phyloP scores from a whole-genome alignment of 106 monocot genomes.

The Dendrobium huoshanense region DNA sequence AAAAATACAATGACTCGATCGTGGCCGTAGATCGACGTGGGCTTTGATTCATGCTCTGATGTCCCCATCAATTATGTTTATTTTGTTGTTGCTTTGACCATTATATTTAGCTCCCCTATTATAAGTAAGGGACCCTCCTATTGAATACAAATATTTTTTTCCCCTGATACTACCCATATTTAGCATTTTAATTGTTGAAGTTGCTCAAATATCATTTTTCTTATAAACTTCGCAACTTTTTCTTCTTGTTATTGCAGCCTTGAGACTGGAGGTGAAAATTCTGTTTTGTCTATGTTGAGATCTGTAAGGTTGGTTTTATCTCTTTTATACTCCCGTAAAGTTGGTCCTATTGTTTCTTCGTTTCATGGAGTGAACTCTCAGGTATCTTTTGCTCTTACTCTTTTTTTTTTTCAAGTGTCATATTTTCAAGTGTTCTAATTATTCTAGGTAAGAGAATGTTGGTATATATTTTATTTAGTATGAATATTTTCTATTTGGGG shows the following conservation, averaged over 20 bases:
- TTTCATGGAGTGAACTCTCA: constrained; percentile 21
- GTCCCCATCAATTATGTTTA: neutral
- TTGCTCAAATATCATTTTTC: neutral
- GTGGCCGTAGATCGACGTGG: no score
- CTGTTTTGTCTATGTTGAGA: constrained; percentile 73
- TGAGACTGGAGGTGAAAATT: constrained; percentile 86
- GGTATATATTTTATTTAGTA: neutral
- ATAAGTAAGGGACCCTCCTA: neutral
- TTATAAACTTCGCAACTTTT: neutral
- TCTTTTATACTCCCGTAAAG: constrained; percentile 27
- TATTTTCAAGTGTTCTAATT: constrained; percentile 16
- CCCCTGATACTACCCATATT: no score
- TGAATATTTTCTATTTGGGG: neutral
- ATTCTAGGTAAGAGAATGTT: neutral
- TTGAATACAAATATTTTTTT: neutral
- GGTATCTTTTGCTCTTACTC: constrained; percentile 28
- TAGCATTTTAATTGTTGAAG: neutral
- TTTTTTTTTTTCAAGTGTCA: constrained; percentile 29
- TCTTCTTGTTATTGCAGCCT: constrained; percentile 42
- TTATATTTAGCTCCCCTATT: neutral
- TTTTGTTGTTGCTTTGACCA: neutral
- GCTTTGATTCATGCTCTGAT: no score
- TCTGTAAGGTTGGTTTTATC: constrained; percentile 60
- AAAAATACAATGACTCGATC: no score
- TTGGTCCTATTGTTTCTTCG: constrained; percentile 8